Conservation (phyloP, 257 asterid genomes). For the Rhazya stricta region DNA sequence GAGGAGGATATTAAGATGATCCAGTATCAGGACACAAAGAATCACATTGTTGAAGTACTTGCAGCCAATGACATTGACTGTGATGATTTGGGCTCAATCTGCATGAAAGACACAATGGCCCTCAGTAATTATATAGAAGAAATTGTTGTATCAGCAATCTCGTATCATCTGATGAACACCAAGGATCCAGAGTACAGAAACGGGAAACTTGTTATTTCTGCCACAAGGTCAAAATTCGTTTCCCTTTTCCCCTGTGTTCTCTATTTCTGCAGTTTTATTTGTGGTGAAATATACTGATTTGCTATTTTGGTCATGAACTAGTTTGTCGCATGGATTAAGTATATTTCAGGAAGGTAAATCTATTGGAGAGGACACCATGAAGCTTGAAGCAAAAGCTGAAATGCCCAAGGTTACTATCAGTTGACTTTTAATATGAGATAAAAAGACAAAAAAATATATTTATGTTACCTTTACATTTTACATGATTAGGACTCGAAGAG, state of each 20-base stretch:
- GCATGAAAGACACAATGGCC: constrained; percentile 58
- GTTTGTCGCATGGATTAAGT: constrained; percentile 68
- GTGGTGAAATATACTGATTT: constrained; percentile 20
- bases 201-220: constrained; percentile 81
- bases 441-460: no score
- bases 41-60: constrained; percentile 79
- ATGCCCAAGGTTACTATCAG: constrained; percentile 43
- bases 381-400: constrained; percentile 55
- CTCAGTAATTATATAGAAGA: constrained; percentile 83
- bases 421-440: not conserved
- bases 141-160: constrained; percentile 80
- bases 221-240: constrained; percentile 43
- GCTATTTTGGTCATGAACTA: constrained; percentile 23
- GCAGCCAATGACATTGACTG: constrained; percentile 82
- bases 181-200: constrained; percentile 67
- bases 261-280: not conserved
- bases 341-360: constrained; percentile 66
- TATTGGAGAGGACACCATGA: constrained; percentile 37
- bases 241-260: not conserved
- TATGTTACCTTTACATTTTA: constrained; percentile 5
- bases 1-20: constrained; percentile 87
- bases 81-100: constrained; percentile 70
- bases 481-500: constrained; percentile 28
- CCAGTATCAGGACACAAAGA: constrained; percentile 65
- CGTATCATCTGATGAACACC: constrained; percentile 69